Percentiles rank a stretch among this genome's conserved stretches.
Evolutionary conservation across 169 alveolate species (phyloP).

Genomic region (Plasmodium fragile): DNA sequence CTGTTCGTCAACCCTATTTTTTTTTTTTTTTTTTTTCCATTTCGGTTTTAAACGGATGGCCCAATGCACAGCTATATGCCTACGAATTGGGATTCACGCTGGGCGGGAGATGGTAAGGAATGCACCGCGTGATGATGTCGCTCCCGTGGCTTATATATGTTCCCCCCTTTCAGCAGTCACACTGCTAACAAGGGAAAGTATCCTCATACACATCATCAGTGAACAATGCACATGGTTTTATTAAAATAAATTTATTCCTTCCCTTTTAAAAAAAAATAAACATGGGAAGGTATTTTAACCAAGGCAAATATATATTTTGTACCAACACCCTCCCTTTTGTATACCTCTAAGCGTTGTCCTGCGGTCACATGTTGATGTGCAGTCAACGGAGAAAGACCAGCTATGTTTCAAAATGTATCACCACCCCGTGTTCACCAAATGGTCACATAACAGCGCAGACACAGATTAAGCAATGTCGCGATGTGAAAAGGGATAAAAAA

Average conservation of each 20-base stretch:
- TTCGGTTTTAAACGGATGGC: background rate
- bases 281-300: background rate
- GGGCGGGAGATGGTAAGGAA: background rate
- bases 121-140: background rate
- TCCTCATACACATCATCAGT: background rate
- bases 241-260: background rate
- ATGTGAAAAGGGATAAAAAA: background rate
- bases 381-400: background rate
- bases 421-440: background rate
- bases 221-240: background rate
- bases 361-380: background rate
- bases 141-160: too few species aligned
- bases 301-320: background rate
- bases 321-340: background rate
- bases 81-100: background rate
- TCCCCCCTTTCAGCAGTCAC: too few species aligned
- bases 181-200: background rate
- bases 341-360: background rate
- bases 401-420: background rate
- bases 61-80: background rate
- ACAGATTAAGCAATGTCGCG: background rate
- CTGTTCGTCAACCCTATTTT: background rate
- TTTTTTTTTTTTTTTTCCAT: too few species aligned
- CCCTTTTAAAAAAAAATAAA: background rate
- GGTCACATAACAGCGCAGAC: background rate